Base-by-base conservation (phyloP, 2,329 filamentous ascomycete genomes). In the Ascochyta koolunga region DNA sequence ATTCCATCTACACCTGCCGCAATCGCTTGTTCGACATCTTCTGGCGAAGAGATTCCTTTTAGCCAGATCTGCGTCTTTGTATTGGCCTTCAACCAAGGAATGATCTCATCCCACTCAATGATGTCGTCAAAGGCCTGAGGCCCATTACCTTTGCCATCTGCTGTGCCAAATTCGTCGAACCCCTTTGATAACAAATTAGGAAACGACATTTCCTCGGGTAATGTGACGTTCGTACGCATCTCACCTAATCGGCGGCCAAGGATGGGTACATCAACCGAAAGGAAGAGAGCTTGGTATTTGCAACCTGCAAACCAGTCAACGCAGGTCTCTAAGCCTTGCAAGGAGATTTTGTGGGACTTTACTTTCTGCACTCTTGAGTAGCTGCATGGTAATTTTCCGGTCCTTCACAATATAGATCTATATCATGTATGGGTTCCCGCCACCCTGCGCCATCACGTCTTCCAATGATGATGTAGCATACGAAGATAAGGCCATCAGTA, bases 401-500 rank as follows among this genome's bases (percentile, higher is more conserved):
- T 85, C 79, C 59, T 79, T 78, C 45, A 84, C 68, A 10, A 83
- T 74, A 61, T 79, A 82, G 58, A 85, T 71, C 64, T 86, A 83
- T 67, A 86, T 81, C n/a, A 76, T 77, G 56, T 82, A 57, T 5
- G 57, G 53, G 29, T 57, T 59, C 0, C 69, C 66, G 32, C 80
- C 19, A 31, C 52, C 4, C 82, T 89, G 80, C 18, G 54, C 50
- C 2, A 83, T 85, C 0, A 89, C 81, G 33, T 89, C 82, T 66
- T 89, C 86, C 49, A 90, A 85, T 3, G 84, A 79, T 1, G 86
- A 86, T 13, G 41, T 58, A 16, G 53, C 18, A 2, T 50, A 57
- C 24, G 87, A 89, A 57, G 82, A 86, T 48, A 89, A 75, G 48
- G 83, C 84, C 69, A 85, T 89, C 0, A 87, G 86, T 0, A 90